These are phyloP conservation scores for Trichoderma reesei DNA, from an alignment of 495 filamentous ascomycete species.

Conservation along the genomic window DNA sequence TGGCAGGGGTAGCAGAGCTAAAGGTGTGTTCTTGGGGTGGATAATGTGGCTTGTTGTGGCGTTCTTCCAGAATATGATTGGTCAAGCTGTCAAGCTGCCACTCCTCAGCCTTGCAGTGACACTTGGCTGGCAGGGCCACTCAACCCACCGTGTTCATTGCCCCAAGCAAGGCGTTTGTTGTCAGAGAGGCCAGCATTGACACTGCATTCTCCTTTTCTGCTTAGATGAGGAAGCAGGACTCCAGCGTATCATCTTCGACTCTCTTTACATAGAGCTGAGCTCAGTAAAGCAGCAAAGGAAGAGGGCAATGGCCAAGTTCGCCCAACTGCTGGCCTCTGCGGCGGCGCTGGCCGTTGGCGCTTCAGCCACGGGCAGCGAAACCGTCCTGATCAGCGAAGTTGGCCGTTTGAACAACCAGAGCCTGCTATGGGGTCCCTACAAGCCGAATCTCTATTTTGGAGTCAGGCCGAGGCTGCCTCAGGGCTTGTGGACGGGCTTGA, in stretches of 20 bases:
- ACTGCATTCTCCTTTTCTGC: not conserved
- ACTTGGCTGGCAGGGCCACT: not conserved
- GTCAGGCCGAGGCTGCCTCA: slow-evolving; percentile 79
- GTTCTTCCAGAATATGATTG: not conserved
- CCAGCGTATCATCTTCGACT: not conserved
- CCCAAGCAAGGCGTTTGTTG: not conserved
- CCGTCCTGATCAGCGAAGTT: slow-evolving; percentile 40
- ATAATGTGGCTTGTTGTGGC: not conserved
- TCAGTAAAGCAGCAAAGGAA: not conserved
- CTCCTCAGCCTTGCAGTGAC: slow-evolving; percentile 1
- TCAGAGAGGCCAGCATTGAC: not conserved
- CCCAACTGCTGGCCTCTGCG: slow-evolving; percentile 2
- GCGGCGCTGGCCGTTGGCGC: not conserved
- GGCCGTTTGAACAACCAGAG: slow-evolving; percentile 65
- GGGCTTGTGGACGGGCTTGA: slow-evolving; percentile 70
- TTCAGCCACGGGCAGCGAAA: slow-evolving; percentile 15
- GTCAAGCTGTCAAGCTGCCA: not conserved
- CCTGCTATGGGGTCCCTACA: slow-evolving; percentile 92
- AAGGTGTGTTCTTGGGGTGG: not conserved
- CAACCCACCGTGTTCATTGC: slow-evolving; percentile 1
- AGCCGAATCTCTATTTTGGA: slow-evolving; percentile 93
- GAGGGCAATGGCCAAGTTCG: slow-evolving; percentile 6
- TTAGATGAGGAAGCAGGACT: not conserved
- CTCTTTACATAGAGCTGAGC: slow-evolving; percentile 4
- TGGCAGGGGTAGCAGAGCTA: not conserved